Conservation (phyloP, 768 basidiomycete genomes). For the Mycena chlorophos region DNA sequence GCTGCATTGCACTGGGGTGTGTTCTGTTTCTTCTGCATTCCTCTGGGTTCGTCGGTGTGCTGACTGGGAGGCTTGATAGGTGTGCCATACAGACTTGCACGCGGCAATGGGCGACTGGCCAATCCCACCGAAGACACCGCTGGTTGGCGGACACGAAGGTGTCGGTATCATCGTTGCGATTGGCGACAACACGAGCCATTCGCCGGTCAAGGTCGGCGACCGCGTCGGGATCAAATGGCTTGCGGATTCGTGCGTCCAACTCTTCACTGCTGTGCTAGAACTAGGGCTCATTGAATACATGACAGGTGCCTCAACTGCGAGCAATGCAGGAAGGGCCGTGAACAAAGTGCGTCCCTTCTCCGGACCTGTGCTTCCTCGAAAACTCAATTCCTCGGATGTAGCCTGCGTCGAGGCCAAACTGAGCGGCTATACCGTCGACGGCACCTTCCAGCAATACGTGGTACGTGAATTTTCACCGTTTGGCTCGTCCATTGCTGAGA, state of each 20-base stretch:
- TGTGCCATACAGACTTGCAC: slow-evolving; percentile 87
- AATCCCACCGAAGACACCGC: slow-evolving; percentile 56
- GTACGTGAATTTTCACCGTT: slow-evolving; percentile 31
- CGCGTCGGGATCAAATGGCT: slow-evolving; percentile 86
- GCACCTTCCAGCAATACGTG: slow-evolving; percentile 73
- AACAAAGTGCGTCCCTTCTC: slow-evolving; percentile 63
- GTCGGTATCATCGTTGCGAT: slow-evolving; percentile 83
- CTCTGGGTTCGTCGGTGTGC: neutral
- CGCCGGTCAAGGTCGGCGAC: slow-evolving; percentile 71
- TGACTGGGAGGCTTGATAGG: too few species aligned
- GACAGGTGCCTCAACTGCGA: slow-evolving; percentile 68
- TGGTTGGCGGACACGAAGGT: slow-evolving; percentile 85
- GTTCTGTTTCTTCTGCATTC: neutral
- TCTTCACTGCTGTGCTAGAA: neutral
- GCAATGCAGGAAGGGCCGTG: slow-evolving; percentile 71
- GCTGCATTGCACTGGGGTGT: slow-evolving; percentile 67
- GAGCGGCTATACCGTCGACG: slow-evolving; percentile 75
- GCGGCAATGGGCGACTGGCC: slow-evolving; percentile 83
- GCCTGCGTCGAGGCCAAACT: slow-evolving; percentile 61
- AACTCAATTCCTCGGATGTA: slow-evolving; percentile 24
- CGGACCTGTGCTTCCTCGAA: neutral
- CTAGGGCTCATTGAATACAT: neutral
- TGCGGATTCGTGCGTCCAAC: slow-evolving; percentile 50
- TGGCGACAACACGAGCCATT: slow-evolving; percentile 57
- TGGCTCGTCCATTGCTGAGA: neutral